A percentile compares a stretch with the other conserved stretches of the same genome.
Conservation (phyloP, 1,284 basidiomycete genomes). For the Clitocybe nebularis region DNA sequence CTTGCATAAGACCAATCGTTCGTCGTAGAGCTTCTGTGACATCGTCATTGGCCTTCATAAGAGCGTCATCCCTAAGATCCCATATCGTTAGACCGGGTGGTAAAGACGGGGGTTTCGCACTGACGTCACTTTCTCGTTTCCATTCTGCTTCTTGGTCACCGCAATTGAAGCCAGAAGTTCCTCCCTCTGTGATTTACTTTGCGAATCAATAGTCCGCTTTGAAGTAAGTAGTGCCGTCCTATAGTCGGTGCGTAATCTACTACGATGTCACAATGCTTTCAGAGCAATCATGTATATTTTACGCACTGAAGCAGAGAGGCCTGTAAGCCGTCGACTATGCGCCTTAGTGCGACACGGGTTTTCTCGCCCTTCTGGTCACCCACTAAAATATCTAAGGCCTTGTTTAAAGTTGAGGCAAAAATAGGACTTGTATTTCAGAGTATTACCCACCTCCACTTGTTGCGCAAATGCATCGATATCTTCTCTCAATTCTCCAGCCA, state of each 20-base stretch:
- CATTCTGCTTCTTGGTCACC: constrained; percentile 39
- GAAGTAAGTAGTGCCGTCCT: constrained; percentile 66
- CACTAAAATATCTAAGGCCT: constrained; percentile 63
- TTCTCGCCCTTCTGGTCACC: constrained; percentile 64
- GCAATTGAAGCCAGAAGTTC: constrained; percentile 57
- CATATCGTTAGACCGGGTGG: neutral
- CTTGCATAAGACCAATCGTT: constrained; percentile 83
- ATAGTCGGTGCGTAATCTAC: constrained; percentile 57
- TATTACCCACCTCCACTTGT: constrained; percentile 64
- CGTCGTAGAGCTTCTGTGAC: constrained; percentile 84
- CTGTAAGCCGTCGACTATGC: constrained; percentile 46
- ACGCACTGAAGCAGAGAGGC: constrained; percentile 48
- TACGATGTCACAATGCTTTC: constrained; percentile 8
- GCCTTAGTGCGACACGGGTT: constrained; percentile 46
- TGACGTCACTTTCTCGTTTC: constrained; percentile 55
- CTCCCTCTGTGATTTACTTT: constrained; percentile 53
- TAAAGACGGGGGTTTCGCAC: constrained; percentile 21
- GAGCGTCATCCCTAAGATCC: constrained; percentile 64
- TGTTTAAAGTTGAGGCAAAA: constrained; percentile 20
- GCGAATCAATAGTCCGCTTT: constrained; percentile 66
- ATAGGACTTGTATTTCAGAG: constrained; percentile 7
- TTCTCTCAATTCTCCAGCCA: constrained; percentile 70
- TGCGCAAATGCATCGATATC: constrained; percentile 63
- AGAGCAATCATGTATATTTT: constrained; percentile 2
- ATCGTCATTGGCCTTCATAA: constrained; percentile 85